Evolutionary conservation across 2,329 filamentous ascomycete species (phyloP).

Genomic region (Calonectria hawksworthii): DNA sequence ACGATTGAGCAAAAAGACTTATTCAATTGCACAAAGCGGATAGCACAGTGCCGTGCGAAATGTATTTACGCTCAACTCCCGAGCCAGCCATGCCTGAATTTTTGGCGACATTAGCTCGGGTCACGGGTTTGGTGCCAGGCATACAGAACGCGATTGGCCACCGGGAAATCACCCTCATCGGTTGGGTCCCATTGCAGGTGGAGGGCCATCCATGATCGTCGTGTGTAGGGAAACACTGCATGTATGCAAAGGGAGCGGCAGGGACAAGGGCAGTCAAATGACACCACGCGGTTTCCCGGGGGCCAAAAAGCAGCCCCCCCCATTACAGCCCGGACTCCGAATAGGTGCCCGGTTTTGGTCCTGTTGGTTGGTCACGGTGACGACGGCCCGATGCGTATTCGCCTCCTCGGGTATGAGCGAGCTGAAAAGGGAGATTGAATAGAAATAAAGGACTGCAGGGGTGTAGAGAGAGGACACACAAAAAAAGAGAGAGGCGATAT

Average conservation of each 20-base stretch:
- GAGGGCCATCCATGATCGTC: constrained; percentile 17
- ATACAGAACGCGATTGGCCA: constrained; percentile 8
- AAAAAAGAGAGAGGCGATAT: neutral
- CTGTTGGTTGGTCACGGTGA: constrained; percentile 7
- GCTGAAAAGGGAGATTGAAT: neutral
- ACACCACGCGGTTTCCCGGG: constrained; percentile 28
- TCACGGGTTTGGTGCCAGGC: neutral
- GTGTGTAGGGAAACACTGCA: neutral
- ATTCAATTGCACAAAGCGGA: neutral
- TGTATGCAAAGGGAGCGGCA: constrained; percentile 27
- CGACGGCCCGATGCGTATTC: neutral
- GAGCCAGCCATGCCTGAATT: neutral
- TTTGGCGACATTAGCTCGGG: neutral
- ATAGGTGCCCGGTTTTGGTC: neutral
- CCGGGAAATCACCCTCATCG: constrained; percentile 16
- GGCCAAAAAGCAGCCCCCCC: constrained; percentile 34
- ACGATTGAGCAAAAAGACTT: neutral
- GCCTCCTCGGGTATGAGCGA: neutral
- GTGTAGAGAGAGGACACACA: no score
- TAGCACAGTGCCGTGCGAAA: neutral
- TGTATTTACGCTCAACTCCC: constrained; percentile 8
- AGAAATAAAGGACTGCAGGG: neutral
- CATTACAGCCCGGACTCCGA: constrained; percentile 29
- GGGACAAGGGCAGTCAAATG: constrained; percentile 38
- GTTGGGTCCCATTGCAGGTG: constrained; percentile 22